Evolutionary conservation across 176 grass and related monocot genomes (phyloP).

Genomic region (Poa pratensis): DNA sequence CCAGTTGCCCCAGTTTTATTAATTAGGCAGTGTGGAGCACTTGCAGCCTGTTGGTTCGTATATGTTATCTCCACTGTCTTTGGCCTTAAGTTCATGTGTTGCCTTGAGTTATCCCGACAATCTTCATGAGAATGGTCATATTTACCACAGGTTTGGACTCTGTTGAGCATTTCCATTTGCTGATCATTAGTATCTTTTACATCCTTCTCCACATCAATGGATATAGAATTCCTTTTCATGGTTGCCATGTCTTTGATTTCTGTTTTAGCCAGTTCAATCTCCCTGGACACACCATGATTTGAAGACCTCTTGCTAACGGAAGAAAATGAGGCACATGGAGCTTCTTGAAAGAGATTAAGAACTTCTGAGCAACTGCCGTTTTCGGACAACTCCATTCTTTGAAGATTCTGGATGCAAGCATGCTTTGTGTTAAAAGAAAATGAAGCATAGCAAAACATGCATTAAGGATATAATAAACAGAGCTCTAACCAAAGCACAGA

Average conservation of each 20-base stretch:
- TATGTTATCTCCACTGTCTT: conserved; percentile 42
- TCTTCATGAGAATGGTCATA: conserved; percentile 36
- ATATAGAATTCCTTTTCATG: conserved; percentile 48
- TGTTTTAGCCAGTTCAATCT: conserved; percentile 45
- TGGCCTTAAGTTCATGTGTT: conserved; percentile 48
- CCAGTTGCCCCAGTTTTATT: conserved; percentile 40
- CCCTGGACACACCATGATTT: conserved; percentile 45
- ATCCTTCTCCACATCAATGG: conserved; percentile 40
- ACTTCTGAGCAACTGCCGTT: conserved; percentile 77
- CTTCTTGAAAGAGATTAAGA: conserved; percentile 72
- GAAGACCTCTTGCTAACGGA: conserved; percentile 74
- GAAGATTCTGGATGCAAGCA: conserved; percentile 54
- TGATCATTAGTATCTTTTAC: conserved; percentile 44
- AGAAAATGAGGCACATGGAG: conserved; percentile 72
- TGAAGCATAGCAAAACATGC: conserved; percentile 29
- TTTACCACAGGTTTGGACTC: conserved; percentile 39
- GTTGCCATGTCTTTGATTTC: conserved; percentile 47
- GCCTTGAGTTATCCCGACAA: conserved; percentile 46
- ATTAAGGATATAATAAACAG: conserved; percentile 24
- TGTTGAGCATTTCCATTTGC: conserved; percentile 47
- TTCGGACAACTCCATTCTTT: conserved; percentile 63
- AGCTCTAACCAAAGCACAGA: conserved; percentile 31
- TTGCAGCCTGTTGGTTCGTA: conserved; percentile 40
- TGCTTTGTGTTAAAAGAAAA: conserved; percentile 54
- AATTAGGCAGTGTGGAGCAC: conserved; percentile 21